These are phyloP conservation scores for Agrostemma githago DNA, from an alignment of 148 eudicot genomes.

Conservation along the genomic window DNA sequence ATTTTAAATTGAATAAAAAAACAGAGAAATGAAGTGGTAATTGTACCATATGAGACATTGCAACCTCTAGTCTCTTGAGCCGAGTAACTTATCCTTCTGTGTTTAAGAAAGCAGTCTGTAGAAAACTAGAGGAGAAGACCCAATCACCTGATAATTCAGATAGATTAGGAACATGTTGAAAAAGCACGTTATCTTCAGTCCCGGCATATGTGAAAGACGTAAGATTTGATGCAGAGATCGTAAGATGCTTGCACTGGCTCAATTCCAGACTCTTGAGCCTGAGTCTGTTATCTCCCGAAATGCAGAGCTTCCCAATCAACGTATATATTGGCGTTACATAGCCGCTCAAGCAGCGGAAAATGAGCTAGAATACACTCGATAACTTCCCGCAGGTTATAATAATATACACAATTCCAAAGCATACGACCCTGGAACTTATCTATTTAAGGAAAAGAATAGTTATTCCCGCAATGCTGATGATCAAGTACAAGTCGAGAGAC, in stretches of 20 bases:
- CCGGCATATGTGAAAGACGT: background rate
- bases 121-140: background rate
- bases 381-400: constrained; percentile 1
- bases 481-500: constrained; percentile 12
- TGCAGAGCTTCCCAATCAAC: background rate
- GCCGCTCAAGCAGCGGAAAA: constrained; percentile 13
- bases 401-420: constrained; percentile 2
- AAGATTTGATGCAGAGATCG: background rate
- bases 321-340: background rate
- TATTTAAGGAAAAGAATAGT: constrained; percentile 1
- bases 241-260: background rate
- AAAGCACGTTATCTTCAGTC: background rate
- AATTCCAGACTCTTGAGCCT: background rate
- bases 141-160: constrained; percentile 6
- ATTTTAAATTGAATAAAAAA: too few species aligned
- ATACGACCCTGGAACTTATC: background rate
- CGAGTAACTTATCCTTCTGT: background rate
- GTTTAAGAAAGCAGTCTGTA: background rate
- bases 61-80: constrained; percentile 8
- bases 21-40: too few species aligned
- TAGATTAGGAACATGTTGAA: constrained; percentile 4
- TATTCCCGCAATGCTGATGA: background rate
- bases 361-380: constrained; percentile 8
- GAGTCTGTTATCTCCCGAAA: constrained; percentile 2
- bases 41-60: background rate